Percentiles rank a stretch among this genome's conserved stretches.
Evolutionary conservation across 176 grass and related monocot species (phyloP).

Genomic region (Oryza officinalis): DNA sequence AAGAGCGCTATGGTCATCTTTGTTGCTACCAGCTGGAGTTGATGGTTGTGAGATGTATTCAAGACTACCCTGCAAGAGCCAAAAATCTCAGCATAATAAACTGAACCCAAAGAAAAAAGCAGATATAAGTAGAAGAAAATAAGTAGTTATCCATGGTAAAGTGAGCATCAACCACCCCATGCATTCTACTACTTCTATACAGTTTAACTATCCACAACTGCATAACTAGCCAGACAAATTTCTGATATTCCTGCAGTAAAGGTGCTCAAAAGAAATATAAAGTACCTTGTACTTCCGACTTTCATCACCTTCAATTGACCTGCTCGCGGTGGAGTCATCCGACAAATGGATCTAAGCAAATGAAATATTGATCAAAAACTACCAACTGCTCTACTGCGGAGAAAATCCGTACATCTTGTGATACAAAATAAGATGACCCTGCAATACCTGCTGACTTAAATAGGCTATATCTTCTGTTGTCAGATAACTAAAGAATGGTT

Average conservation of each 20-base stretch:
- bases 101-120: slow-evolving; percentile 1
- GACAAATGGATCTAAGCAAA: slow-evolving; percentile 55
- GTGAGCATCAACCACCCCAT: background rate
- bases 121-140: background rate
- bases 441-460: slow-evolving; percentile 60
- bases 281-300: slow-evolving; percentile 56
- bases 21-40: slow-evolving; percentile 50
- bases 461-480: slow-evolving; percentile 59
- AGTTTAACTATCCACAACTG: slow-evolving; percentile 16
- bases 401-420: background rate
- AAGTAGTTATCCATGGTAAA: slow-evolving; percentile 1
- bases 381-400: slow-evolving; percentile 20
- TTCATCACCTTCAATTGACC: slow-evolving; percentile 57
- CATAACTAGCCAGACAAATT: background rate
- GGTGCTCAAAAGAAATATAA: slow-evolving; percentile 6
- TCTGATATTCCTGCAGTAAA: slow-evolving; percentile 22
- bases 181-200: slow-evolving; percentile 15
- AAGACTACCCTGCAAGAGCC: slow-evolving; percentile 54
- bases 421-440: slow-evolving; percentile 29
- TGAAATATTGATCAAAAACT: slow-evolving; percentile 43
- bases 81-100: slow-evolving; percentile 18
- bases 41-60: slow-evolving; percentile 69
- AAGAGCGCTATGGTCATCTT: slow-evolving; percentile 47
- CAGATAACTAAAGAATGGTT: slow-evolving; percentile 62
- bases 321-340: slow-evolving; percentile 38